Base-by-base conservation (phyloP, 495 filamentous ascomycete species). In the Talaromyces stipitatus region DNA sequence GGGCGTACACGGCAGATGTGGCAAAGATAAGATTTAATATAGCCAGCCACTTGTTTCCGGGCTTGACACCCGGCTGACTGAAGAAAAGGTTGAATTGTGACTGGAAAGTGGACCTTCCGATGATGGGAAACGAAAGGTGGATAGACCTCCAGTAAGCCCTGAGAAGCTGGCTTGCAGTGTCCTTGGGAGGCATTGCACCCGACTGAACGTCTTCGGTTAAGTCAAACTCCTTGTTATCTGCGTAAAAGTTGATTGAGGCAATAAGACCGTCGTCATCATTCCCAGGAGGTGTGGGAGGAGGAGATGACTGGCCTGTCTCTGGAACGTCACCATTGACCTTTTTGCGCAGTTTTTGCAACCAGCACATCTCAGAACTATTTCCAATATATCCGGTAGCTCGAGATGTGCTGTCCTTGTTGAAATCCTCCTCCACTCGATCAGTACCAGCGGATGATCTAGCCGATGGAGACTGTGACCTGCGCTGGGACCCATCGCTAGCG, bases 11-110 rank as follows among this genome's bases (percentile, higher is more conserved):
- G 2, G 82, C 71, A 6, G 74, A 77, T 62, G 85, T 79, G 4
- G 84, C 85, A 65, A 87, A 84, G 10, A 87, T 76, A 14, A 85
- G 62, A 64, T 88, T 86, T 10, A 86, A 66, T 30, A 79, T 83
- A 2, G 83, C 76, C 30, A 84, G 70, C 78, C 78, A 83, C 47
- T 76, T 72, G 14, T 68, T 73, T 33, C 73, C 69, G 38, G 74
- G 66, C 47, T 72, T 62, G 32, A 73, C 47, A 2, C 62, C 63
- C 2, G 68, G 72, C 51, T 72, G 72, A 24, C 64, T 76, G 56
- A 73, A 79, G 43, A 72, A 74, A 23, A 75, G 58, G 16, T 77
- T 68, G 48, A 80, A 82, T 48, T 78, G 72, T 2, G 62, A 69
- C 45, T 78, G 69, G 62, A 88, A 86, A 0, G 73, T 75, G n/a